phyloP scores from a whole-genome alignment of 768 basidiomycete genomes.

The Galerina sulciceps region DNA sequence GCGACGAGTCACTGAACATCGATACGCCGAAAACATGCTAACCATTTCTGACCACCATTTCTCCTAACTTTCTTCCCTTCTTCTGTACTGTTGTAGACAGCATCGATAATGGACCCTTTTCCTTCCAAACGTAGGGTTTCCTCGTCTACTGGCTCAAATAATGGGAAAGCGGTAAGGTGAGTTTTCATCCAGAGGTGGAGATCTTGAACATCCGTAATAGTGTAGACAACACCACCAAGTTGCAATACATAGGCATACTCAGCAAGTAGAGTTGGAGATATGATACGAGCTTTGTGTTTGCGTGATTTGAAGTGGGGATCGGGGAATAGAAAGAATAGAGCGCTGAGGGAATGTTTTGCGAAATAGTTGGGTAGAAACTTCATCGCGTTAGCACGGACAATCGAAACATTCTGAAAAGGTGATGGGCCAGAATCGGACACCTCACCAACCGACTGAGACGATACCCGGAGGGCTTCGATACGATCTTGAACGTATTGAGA shows the following conservation, averaged over 20 bases:
- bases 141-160: constrained; percentile 83
- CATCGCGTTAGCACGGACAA: constrained; percentile 97
- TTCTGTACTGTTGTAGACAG: constrained; percentile 85
- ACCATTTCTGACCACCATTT: constrained; percentile 89
- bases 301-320: constrained; percentile 98
- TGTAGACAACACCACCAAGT: constrained; percentile 96
- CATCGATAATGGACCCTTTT: constrained; percentile 78
- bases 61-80: constrained; percentile 97
- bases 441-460: constrained; percentile 37
- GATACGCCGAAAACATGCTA: constrained; percentile 86
- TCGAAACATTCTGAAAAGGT: constrained; percentile 86
- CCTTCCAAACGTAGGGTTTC: constrained; percentile 76
- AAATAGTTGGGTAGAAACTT: constrained; percentile 99
- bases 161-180: constrained; percentile 85
- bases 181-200: constrained; percentile 94
- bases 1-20: constrained; percentile 28
- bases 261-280: constrained; percentile 95
- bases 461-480: constrained; percentile 88
- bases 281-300: constrained; percentile 99
- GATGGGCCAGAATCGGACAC: constrained; percentile 28
- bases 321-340: constrained; percentile 97
- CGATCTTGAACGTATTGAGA: constrained; percentile 96
- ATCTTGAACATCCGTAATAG: constrained; percentile 95
- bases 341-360: constrained; percentile 83
- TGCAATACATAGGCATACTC: constrained; percentile 95